Evolutionary conservation across 345 rosid species (phyloP), one percentile per base, ranked within the genome.

Genomic region (Fremontodendron californicum): DNA sequence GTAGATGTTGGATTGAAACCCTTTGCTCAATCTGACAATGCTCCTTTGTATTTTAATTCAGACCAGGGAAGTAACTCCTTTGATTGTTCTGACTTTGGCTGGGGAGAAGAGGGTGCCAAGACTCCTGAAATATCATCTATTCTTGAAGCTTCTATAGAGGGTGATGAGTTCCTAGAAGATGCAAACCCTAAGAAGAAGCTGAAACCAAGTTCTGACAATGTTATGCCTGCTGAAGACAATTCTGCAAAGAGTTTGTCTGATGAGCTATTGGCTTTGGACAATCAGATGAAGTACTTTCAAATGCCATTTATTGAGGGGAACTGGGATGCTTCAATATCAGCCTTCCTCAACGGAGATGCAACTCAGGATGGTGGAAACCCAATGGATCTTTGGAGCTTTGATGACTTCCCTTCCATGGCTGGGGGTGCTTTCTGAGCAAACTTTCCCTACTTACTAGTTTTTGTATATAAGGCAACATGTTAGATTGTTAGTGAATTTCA

Each of bases 41-140:
- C 84, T 0, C 75, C 88, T 18, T 21, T 84, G 85, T 84, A 76
- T 63, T 90, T 93, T 84, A 89, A 75, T 75, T 96, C 99, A n/a
- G 98, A 93, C 76, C 94, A 92, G 75, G 99, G 92, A 51, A 96
- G 98, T 80, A 88, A 92, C 78, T 86, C 96, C 3, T 89, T 92
- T 18, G 96, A 86, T 35, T 84, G 93, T 86, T 88, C 97, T 4
- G 97, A 95, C 83, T 86, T 92, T 55, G 89, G 82, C 42, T 92
- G 94, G 96, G 85, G 88, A 25, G 97, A 90, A 29, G 92, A 90
- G 65, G 88, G 80, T 43, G 62, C 89, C 31, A 89, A 81, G 77
- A 95, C 99, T 74, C 94, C 96, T 11, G 98, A 95, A 69, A 89
- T 93, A 68, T 85, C 92, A 21, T 93, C 94, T 67, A 84, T 82